Percentiles rank a stretch among this genome's conserved stretches.
Evolutionary conservation across 495 filamentous ascomycete genomes (phyloP).

Genomic region (Podospora appendiculata): DNA sequence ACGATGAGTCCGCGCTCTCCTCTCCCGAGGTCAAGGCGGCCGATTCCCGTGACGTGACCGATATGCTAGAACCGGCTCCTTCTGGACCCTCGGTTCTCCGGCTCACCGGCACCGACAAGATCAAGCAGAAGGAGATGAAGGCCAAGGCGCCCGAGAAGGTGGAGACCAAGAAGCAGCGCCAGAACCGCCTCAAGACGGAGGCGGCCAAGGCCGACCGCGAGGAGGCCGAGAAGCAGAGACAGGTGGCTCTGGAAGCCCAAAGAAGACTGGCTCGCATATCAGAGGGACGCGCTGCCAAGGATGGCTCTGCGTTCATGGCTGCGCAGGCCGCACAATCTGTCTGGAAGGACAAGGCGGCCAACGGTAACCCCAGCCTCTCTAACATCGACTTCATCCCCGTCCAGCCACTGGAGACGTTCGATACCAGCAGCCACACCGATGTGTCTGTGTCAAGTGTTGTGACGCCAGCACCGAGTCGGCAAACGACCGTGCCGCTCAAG

Average conservation of each 20-base stretch:
- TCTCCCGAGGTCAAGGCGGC: constrained; percentile 53
- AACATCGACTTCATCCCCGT: constrained; percentile 26
- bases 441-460: neutral
- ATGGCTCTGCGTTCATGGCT: constrained; percentile 51
- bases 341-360: constrained; percentile 39
- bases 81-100: constrained; percentile 68
- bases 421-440: constrained; percentile 25
- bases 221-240: constrained; percentile 65
- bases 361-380: constrained; percentile 14
- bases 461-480: too few species aligned
- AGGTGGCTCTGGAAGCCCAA: constrained; percentile 68
- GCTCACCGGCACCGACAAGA: constrained; percentile 57
- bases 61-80: constrained; percentile 75
- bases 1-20: constrained; percentile 59
- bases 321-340: constrained; percentile 45
- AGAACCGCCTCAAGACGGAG: constrained; percentile 77
- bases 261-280: constrained; percentile 69
- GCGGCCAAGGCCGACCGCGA: constrained; percentile 61
- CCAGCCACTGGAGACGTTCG: constrained; percentile 71
- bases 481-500: constrained; percentile 10
- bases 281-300: constrained; percentile 71
- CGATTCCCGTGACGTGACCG: constrained; percentile 56
- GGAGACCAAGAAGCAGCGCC: constrained; percentile 86
- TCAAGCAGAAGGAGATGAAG: constrained; percentile 58
- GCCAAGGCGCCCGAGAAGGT: constrained; percentile 39